phyloP scores from a whole-genome alignment of 192 early-diverging fungal genomes.

The Mortierella antarctica region DNA sequence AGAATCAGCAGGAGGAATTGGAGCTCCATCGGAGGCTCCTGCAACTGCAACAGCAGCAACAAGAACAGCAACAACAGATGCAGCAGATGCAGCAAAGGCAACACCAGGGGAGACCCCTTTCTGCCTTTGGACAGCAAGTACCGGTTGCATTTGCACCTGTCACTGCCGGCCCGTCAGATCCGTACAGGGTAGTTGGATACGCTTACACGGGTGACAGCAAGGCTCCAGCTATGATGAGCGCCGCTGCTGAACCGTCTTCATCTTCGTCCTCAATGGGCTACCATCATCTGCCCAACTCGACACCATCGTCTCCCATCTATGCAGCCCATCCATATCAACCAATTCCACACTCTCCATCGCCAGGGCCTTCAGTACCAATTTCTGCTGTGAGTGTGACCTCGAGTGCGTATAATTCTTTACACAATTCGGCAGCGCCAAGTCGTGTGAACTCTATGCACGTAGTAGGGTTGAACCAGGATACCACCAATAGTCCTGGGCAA shows the following conservation, averaged over 20 bases:
- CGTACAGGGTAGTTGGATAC: too few species aligned
- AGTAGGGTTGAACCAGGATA: too few species aligned
- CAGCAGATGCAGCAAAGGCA: conserved; percentile 7
- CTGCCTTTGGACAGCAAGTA: not conserved
- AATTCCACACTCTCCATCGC: not conserved
- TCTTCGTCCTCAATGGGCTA: not conserved
- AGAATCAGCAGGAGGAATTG: conserved; percentile 34
- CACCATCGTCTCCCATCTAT: conserved; percentile 1
- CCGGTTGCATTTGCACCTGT: not conserved
- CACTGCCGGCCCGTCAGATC: too few species aligned
- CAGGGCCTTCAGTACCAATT: conserved; percentile 1
- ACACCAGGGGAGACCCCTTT: not conserved
- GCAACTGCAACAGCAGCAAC: conserved; percentile 22
- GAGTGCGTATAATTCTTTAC: not conserved
- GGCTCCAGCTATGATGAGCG: not conserved
- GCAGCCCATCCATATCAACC: conserved; percentile 11
- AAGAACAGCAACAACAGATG: conserved; percentile 19
- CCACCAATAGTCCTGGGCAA: not conserved
- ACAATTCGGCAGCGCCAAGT: conserved; percentile 4
- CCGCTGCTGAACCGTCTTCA: not conserved
- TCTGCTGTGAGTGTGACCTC: not conserved
- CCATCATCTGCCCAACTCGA: not conserved
- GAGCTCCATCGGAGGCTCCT: conserved; percentile 24
- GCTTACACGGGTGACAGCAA: too few species aligned
- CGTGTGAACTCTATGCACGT: conserved; percentile 5